Base-by-base conservation (phyloP, 108 stramenopile genomes). In the Discostella stelligeroides region DNA sequence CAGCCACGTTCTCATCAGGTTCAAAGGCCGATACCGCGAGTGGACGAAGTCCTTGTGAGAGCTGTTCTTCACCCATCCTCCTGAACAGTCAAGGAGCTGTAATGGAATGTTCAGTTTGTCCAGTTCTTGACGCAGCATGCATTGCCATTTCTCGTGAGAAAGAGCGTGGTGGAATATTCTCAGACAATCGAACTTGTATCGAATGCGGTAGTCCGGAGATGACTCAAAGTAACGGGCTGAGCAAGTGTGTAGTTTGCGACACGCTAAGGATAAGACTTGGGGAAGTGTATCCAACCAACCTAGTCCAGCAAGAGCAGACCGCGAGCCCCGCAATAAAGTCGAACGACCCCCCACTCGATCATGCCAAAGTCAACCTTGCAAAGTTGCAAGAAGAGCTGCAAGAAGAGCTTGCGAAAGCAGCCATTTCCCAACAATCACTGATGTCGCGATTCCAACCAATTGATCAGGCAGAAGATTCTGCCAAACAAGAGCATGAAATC, bases 401-500 rank as follows among this genome's bases (percentile, higher is more conserved):
- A 38, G 56, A 45, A 51, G 70, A 80, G 34, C 64, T 72, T 41
- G 61, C 42, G 4, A 63, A 79, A 50, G 71, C 60, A 24, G 72
- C 46, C 45, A 55, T 57, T 13, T 62, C 58, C 11, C 79, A 68
- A 34, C 17, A 59, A 6, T 20, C 59, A n/a, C 62, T 60, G 1
- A 61, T 60, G 15, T 59, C 34, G 34, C 3, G 34, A 5, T 34
- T 34, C 34, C 34, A 34, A 5, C 6, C 34, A 34, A 34, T 34
- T 24, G 12, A 37, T 71, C 3, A 42, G 62, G 20, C 65, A 46
- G 5, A 47, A 56, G 9, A 48, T 30, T 43, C 17, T 20, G 43
- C 23, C 8, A 58, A 68, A 42, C 1, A 4, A n/a, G 15, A 24
- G 28, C 56, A 24, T 14, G 42, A 21, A 20, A 4, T 24, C 42